These are phyloP conservation scores for Laetiporus sulphureus DNA, from an alignment of 1,284 basidiomycete genomes.

Conservation along the genomic window DNA sequence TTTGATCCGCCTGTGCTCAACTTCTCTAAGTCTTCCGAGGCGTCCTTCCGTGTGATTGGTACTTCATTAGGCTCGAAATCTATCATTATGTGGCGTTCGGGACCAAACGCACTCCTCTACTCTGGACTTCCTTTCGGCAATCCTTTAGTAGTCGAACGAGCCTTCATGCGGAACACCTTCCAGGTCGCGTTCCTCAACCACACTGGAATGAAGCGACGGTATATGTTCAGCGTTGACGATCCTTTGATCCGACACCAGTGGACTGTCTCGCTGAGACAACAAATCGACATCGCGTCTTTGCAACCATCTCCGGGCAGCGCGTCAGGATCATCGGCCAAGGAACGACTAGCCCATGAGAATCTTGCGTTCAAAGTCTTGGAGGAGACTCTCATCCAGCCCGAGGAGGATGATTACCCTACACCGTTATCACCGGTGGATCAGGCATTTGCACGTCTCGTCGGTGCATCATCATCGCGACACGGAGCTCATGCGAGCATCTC, in stretches of 20 bases:
- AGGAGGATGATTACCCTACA: constrained; percentile 12
- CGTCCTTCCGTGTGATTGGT: constrained; percentile 85
- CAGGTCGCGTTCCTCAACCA: constrained; percentile 81
- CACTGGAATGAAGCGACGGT: constrained; percentile 65
- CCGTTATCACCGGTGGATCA: constrained; percentile 20
- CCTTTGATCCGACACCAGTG: constrained; percentile 69
- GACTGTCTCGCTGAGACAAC: constrained; percentile 61
- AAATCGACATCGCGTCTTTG: constrained; percentile 48
- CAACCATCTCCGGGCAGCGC: constrained; percentile 28
- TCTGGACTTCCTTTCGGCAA: constrained; percentile 71
- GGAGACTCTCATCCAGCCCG: constrained; percentile 63
- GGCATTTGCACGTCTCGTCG: constrained; percentile 21
- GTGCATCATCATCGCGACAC: constrained; percentile 9
- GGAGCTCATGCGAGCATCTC: constrained; percentile 10
- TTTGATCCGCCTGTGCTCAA: constrained; percentile 82
- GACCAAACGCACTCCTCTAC: constrained; percentile 77
- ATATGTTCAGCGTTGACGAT: constrained; percentile 90
- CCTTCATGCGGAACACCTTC: constrained; percentile 93
- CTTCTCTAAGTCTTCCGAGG: constrained; percentile 70
- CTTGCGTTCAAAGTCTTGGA: constrained; percentile 79
- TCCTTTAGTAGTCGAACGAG: constrained; percentile 76
- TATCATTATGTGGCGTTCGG: constrained; percentile 74
- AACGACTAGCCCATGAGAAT: constrained; percentile 59
- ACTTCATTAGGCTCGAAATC: constrained; percentile 75
- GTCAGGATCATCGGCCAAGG: constrained; percentile 34